Evolutionary conservation across 176 grass and related monocot species (phyloP).

Genomic region (Avena atlantica): DNA sequence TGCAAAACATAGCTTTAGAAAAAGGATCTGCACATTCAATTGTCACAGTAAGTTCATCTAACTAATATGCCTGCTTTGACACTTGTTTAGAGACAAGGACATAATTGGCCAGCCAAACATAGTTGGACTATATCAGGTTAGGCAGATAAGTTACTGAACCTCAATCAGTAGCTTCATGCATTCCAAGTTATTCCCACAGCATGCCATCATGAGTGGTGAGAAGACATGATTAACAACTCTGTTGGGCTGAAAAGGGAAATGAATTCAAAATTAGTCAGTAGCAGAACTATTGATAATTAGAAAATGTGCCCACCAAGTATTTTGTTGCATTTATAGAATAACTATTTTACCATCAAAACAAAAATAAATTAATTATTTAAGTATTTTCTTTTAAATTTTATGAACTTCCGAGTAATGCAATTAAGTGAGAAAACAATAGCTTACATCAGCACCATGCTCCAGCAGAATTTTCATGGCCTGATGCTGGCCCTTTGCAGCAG

Average conservation of each 20-base stretch:
- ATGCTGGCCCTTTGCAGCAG: constrained; percentile 17
- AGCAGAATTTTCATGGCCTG: constrained; percentile 49
- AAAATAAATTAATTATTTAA: background rate
- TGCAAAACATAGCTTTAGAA: constrained; percentile 2
- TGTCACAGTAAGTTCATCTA: background rate
- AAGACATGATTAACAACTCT: constrained; percentile 42
- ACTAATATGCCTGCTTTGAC: background rate
- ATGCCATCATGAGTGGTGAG: constrained; percentile 48
- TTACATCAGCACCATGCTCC: constrained; percentile 57
- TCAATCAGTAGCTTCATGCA: constrained; percentile 47
- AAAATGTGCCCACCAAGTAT: constrained; percentile 17
- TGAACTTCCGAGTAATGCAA: background rate
- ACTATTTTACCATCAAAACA: background rate
- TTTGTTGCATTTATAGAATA: background rate
- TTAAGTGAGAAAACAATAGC: constrained; percentile 12
- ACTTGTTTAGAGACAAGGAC: background rate
- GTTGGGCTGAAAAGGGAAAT: constrained; percentile 41
- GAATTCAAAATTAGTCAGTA: background rate
- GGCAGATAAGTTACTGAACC: constrained; percentile 16
- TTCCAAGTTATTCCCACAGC: constrained; percentile 34
- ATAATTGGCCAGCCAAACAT: background rate
- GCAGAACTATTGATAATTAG: background rate
- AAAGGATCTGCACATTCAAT: background rate
- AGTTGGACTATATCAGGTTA: background rate
- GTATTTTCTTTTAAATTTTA: background rate